phyloP scores from a whole-genome alignment of 2,329 filamentous ascomycete genomes.

The Trichoderma semiorbis region DNA sequence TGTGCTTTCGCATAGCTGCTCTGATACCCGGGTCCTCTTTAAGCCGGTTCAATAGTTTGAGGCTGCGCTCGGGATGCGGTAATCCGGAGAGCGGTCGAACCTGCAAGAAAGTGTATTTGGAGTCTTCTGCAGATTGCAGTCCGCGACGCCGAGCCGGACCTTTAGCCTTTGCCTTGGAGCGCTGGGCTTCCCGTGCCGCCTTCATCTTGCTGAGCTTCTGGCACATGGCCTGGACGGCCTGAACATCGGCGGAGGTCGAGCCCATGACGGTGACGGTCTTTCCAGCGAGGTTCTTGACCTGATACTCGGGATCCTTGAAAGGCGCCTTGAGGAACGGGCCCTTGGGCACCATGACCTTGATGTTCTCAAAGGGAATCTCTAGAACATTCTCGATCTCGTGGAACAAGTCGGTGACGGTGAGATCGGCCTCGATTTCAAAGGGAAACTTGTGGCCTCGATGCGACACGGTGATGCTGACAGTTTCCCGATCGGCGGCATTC shows the following conservation, averaged over 20 bases:
- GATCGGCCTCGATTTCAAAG: constrained; percentile 30
- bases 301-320: constrained; percentile 55
- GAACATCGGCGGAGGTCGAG: constrained; percentile 57
- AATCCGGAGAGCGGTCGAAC: constrained; percentile 74
- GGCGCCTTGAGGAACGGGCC: constrained; percentile 62
- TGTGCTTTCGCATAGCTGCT: constrained; percentile 76
- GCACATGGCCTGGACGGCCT: constrained; percentile 49
- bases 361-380: constrained; percentile 58
- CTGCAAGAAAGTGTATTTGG: constrained; percentile 75
- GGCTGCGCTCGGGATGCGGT: constrained; percentile 68
- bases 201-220: constrained; percentile 48
- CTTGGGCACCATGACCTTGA: constrained; percentile 67
- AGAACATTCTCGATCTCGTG: constrained; percentile 53
- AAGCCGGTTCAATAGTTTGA: constrained; percentile 70
- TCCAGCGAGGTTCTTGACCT: constrained; percentile 45
- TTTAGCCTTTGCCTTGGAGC: constrained; percentile 28
- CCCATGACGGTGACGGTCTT: constrained; percentile 66
- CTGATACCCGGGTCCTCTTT: constrained; percentile 82
- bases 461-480: constrained; percentile 3
- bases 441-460: constrained; percentile 9
- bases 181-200: constrained; percentile 35
- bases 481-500: not conserved
- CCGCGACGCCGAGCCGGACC: constrained; percentile 17
- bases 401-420: constrained; percentile 58
- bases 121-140: constrained; percentile 44